Evolutionary conservation across 805 yeast species (phyloP), one percentile per base, ranked within the genome.

Genomic region (Lachancea cidri): DNA sequence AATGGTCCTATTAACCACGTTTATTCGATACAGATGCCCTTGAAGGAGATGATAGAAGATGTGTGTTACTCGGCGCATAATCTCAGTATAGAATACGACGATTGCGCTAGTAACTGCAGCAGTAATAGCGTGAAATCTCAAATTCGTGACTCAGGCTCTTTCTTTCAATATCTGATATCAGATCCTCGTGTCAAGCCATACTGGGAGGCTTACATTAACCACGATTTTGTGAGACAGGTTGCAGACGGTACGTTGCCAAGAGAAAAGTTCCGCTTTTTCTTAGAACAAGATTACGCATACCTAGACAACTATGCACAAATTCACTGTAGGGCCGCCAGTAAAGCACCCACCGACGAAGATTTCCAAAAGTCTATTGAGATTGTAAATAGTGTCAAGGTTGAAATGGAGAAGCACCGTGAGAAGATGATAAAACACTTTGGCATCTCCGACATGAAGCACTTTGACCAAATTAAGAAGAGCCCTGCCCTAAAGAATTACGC

Each of bases 1-100:
- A 71, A 78, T 53, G 94, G 95, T 0, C 94, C 95, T 1, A 65
- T 87, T 40, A 83, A 86, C 58, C 96, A 87, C 58, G 66, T 69
- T 14, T 72, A 66, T 41, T 62, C 63, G 29, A 51, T 71, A 20
- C 53, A 55, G 27, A 46, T 52, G 38, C 60, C 72, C 54, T 22
- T 68, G 48, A 56, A 53, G 44, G 46, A 54, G 47, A 48, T 71
- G 71, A 38, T 56, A 43, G 32, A 37, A n/a, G 64, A 60, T 34
- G 60, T 58, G 41, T 57, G 64, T 41, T 60, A 58, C 41, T 39
- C 49, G 7, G 65, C 55, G 2, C 49, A 51, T 17, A 53, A 38
- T 9, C 33, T 41, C 29, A 17, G 24, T 7, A 6, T 19, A 6
- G 35, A 22, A 11, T 18, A 14, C n/a, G 19, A 29, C 9, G 40